Evolutionary conservation across 75 land plant genomes (phyloP).

Genomic region (Picea sitchensis): DNA sequence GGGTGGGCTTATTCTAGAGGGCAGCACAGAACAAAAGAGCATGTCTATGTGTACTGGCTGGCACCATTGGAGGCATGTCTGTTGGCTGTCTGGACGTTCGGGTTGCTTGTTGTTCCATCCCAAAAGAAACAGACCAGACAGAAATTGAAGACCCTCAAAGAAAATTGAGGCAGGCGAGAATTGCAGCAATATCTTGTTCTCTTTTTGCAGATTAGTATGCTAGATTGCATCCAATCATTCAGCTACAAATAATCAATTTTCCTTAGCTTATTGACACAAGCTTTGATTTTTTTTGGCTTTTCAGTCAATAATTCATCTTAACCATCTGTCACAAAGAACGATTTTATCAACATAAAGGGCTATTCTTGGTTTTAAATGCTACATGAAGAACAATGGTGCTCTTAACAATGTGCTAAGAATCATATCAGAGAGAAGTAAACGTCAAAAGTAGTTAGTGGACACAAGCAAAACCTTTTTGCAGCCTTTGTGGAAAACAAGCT

Average conservation of each 20-base stretch:
- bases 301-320: not conserved
- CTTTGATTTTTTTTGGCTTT: not conserved
- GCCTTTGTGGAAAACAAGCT: no score
- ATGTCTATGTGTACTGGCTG: conserved; percentile 83
- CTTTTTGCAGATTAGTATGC: not conserved
- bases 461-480: no score
- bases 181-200: not conserved
- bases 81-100: conserved; percentile 51
- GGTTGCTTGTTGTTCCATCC: conserved; percentile 15
- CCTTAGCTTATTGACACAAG: not conserved
- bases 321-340: not conserved
- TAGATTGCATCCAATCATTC: not conserved
- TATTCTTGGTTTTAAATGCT: not conserved
- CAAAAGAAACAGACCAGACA: conserved; percentile 11
- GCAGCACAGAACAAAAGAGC: conserved; percentile 70
- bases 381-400: not conserved
- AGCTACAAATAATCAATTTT: not conserved
- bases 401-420: not conserved
- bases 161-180: not conserved
- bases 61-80: conserved; percentile 78
- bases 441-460: no score
- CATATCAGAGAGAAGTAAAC: no score
- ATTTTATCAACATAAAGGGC: not conserved
- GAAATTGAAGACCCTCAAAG: conserved; percentile 1
- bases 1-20: conserved; percentile 88